Evolutionary conservation across 2,329 filamentous ascomycete genomes (phyloP).

Genomic region (Fusarium metavorans): DNA sequence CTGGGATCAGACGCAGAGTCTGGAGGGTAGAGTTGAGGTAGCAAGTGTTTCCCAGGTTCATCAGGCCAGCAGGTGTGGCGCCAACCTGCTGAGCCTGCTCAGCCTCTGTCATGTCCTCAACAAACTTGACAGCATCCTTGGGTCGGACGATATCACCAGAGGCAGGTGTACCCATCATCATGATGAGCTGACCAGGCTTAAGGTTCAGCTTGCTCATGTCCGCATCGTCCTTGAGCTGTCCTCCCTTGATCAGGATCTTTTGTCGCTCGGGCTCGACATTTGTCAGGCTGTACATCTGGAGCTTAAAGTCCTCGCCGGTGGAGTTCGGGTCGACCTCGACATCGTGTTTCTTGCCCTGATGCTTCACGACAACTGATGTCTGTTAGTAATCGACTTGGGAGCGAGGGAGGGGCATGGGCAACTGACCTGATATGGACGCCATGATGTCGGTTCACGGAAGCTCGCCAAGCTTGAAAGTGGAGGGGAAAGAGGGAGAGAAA

Average conservation of each 20-base stretch:
- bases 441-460: slow-evolving; percentile 53
- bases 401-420: slow-evolving; percentile 28
- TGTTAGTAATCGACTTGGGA: slow-evolving; percentile 30
- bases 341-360: slow-evolving; percentile 94
- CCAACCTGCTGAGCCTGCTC: slow-evolving; percentile 86
- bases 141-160: slow-evolving; percentile 75
- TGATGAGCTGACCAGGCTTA: slow-evolving; percentile 87
- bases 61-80: slow-evolving; percentile 86
- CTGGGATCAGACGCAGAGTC: slow-evolving; percentile 86
- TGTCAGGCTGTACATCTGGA: slow-evolving; percentile 93
- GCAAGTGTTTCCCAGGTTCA: slow-evolving; percentile 97
- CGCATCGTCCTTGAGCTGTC: slow-evolving; percentile 95
- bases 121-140: slow-evolving; percentile 84
- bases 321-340: slow-evolving; percentile 88
- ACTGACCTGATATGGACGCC: slow-evolving; percentile 67
- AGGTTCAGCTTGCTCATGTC: slow-evolving; percentile 85
- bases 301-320: slow-evolving; percentile 93
- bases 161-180: slow-evolving; percentile 93
- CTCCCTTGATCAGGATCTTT: slow-evolving; percentile 94
- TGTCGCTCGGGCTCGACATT: slow-evolving; percentile 96
- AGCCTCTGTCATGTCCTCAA: slow-evolving; percentile 98
- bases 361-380: slow-evolving; percentile 84
- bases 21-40: slow-evolving; percentile 99
- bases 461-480: slow-evolving; percentile 5
- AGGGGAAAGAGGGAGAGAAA: background rate